Evolutionary conservation across 2,329 filamentous ascomycete genomes (phyloP), one percentile per base, ranked within the genome.

Genomic region (Huntiella moniliformis): DNA sequence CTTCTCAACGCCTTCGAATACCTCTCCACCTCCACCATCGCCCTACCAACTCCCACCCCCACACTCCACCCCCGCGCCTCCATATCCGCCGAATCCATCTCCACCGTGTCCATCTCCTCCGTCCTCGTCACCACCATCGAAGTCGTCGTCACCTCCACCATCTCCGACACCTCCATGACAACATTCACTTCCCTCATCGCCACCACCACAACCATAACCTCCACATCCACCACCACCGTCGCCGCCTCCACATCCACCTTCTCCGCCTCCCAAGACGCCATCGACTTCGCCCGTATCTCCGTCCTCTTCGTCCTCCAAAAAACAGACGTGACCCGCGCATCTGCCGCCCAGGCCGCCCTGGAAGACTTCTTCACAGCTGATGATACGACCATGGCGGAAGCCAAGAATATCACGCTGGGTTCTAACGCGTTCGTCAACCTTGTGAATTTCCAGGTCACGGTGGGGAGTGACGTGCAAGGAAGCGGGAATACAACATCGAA

Each of bases 271-370:
- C 65, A 77, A 47, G 64, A 72, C 42, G 66, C 68, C 0, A 60
- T 78, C 1, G 77, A 81, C 54, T 82, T 82, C 60, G 70, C 74
- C 1, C 67, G 77, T 3, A 67, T 78, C 2, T 68, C 67, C 0
- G 70, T 81, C 2, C 63, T 82, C 12, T 79, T 67, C 52, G 63
- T 82, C 18, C 60, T 80, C 2, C 73, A 80, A 54, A 60, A 74
- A 52, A 60, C 71, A 47, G 62, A 58, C 4, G 53, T 76, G 1
- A 57, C 62, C 31, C 61, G 63, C 35, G 76, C 75, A 0, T 65
- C 70, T 40, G 58, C 58, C 4, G 73, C 74, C 1, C 76, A 79
- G 55, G 60, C 58, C 5, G 55, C 58, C 3, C 60, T 80, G 10
- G 70, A 78, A 55, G 59, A 55, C 2, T 72, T 78, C 52, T 75